Percentiles rank a stretch among this genome's conserved stretches.
These are phyloP conservation scores for Bombardia bombarda DNA, from an alignment of 495 filamentous ascomycete genomes.

Conservation along the genomic window DNA sequence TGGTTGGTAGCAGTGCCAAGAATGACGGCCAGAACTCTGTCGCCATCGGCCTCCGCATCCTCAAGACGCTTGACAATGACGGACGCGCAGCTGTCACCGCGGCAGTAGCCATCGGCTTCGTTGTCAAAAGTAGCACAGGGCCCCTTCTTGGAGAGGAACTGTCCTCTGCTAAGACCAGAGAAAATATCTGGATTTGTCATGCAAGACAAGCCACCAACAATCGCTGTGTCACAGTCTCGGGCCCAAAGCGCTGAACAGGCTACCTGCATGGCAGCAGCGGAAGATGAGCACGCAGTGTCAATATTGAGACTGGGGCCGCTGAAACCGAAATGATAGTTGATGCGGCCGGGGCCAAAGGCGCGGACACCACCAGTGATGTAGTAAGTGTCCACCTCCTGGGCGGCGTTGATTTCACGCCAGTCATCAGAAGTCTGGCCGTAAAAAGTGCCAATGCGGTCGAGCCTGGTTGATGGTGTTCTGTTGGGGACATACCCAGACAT, in stretches of 20 bases:
- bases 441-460: constrained; percentile 82
- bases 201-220: constrained; percentile 72
- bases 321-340: constrained; percentile 84
- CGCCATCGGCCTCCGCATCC: constrained; percentile 67
- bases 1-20: constrained; percentile 64
- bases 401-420: constrained; percentile 84
- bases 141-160: constrained; percentile 74
- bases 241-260: constrained; percentile 76
- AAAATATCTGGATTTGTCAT: constrained; percentile 83
- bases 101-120: constrained; percentile 69
- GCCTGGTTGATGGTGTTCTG: constrained; percentile 72
- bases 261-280: constrained; percentile 73
- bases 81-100: constrained; percentile 63
- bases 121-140: constrained; percentile 77
- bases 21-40: constrained; percentile 63
- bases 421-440: constrained; percentile 92
- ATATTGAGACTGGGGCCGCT: constrained; percentile 77
- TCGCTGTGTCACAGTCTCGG: constrained; percentile 76
- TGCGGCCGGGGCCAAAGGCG: constrained; percentile 80
- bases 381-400: constrained; percentile 87
- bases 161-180: constrained; percentile 70
- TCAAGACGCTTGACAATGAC: constrained; percentile 68
- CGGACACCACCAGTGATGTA: constrained; percentile 86
- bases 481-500: constrained; percentile 87
- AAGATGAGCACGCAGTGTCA: constrained; percentile 87